Evolutionary conservation across 2,329 filamentous ascomycete genomes (phyloP).

Genomic region (Claviceps spartinae): DNA sequence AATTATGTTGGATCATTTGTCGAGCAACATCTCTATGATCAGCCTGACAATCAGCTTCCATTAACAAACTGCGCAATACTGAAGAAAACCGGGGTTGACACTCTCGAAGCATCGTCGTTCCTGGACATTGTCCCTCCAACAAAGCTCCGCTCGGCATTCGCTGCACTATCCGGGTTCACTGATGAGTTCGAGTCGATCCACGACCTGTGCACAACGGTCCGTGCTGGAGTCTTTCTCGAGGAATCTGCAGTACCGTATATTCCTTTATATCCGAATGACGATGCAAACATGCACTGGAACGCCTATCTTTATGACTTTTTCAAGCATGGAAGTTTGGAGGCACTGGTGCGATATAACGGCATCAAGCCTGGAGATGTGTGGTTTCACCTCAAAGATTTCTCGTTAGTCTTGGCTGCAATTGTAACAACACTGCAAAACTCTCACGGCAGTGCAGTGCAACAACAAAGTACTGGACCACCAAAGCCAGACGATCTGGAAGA

Average conservation of each 20-base stretch:
- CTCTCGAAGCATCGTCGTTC: background rate
- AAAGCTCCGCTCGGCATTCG: conserved; percentile 51
- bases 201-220: conserved; percentile 52
- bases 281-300: conserved; percentile 37
- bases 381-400: background rate
- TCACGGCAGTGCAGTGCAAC: too few species aligned
- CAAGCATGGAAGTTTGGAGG: conserved; percentile 52
- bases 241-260: conserved; percentile 59
- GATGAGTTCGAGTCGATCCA: conserved; percentile 52
- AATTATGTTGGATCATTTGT: conserved; percentile 58
- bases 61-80: background rate
- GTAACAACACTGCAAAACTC: background rate
- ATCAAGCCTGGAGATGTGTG: conserved; percentile 36
- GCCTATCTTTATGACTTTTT: conserved; percentile 65
- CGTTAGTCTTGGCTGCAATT: background rate
- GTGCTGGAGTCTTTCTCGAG: conserved; percentile 61
- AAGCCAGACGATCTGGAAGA: too few species aligned
- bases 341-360: conserved; percentile 49
- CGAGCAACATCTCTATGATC: conserved; percentile 42
- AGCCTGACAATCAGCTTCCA: conserved; percentile 16
- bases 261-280: conserved; percentile 43
- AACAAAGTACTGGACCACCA: too few species aligned
- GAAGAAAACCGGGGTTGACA: background rate
- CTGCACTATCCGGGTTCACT: conserved; percentile 53
- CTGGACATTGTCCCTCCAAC: conserved; percentile 23